Conservation (phyloP, 2,329 filamentous ascomycete species). For the Colletotrichum liriopes region DNA sequence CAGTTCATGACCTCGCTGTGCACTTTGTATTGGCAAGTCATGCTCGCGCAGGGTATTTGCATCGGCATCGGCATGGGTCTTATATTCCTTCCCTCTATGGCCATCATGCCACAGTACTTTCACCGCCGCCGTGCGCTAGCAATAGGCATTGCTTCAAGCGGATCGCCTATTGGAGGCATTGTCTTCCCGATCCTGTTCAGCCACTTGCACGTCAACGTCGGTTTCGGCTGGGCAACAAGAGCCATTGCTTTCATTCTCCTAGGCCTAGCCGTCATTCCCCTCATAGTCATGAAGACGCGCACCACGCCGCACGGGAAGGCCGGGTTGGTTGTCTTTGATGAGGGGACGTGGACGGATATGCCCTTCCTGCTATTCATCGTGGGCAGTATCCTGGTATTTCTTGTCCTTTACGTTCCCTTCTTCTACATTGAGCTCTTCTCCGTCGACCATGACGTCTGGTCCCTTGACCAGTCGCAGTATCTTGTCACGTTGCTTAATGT, state of each 20-base stretch:
- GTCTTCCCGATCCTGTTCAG: constrained; percentile 59
- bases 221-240: constrained; percentile 73
- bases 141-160: constrained; percentile 71
- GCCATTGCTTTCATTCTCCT: constrained; percentile 70
- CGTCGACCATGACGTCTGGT: constrained; percentile 57
- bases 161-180: constrained; percentile 68
- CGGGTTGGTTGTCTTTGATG: no score
- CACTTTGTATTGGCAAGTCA: constrained; percentile 63
- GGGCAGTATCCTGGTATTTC: constrained; percentile 3
- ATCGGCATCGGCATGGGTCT: constrained; percentile 66
- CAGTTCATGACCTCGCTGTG: constrained; percentile 61
- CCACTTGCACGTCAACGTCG: constrained; percentile 44
- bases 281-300: no score
- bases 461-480: constrained; percentile 54
- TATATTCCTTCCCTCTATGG: constrained; percentile 69
- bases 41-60: constrained; percentile 68
- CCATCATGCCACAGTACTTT: constrained; percentile 74
- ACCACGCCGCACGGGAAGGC: no score
- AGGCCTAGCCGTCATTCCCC: no score
- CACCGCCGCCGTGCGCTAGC: constrained; percentile 66
- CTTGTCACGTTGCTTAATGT: constrained; percentile 53
- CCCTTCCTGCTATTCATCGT: no score
- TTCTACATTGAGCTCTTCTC: constrained; percentile 62
- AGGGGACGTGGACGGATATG: no score
- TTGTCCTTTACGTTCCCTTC: constrained; percentile 63